Evolutionary conservation across 164 flowering plant species (phyloP).

Genomic region (Euptelea pleiosperma): DNA sequence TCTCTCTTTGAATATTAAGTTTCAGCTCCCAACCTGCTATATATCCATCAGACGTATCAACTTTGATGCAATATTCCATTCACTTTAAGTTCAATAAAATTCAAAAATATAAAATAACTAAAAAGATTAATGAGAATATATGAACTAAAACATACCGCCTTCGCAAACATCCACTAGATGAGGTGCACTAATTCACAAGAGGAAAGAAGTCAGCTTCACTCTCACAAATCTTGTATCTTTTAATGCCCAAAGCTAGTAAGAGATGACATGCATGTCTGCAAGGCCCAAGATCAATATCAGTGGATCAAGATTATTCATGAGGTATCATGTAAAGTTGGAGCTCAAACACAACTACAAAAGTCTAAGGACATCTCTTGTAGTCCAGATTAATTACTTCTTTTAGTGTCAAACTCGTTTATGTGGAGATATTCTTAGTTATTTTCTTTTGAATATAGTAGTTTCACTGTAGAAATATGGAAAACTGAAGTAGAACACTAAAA

Average conservation of each 20-base stretch:
- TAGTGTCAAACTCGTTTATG: too few relatives aligned
- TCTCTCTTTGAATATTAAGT: slow-evolving; percentile 5
- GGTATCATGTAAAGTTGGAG: too few relatives aligned
- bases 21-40: slow-evolving; percentile 11
- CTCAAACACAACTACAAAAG: too few relatives aligned
- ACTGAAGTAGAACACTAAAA: background rate
- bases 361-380: too few relatives aligned
- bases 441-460: background rate
- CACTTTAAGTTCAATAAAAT: slow-evolving; percentile 1
- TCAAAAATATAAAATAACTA: background rate
- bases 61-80: background rate
- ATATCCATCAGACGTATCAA: slow-evolving; percentile 3
- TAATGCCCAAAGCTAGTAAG: background rate
- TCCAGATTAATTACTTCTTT: too few relatives aligned
- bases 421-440: background rate
- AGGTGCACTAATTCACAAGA: background rate
- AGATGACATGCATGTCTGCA: background rate
- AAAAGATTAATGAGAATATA: background rate
- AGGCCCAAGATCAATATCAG: background rate
- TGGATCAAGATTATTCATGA: background rate
- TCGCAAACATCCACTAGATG: slow-evolving; percentile 1
- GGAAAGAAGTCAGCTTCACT: background rate
- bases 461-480: too few relatives aligned
- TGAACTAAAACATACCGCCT: background rate
- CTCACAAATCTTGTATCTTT: background rate